Conservation (phyloP, 2,329 filamentous ascomycete species). For the Colletotrichum tanaceti region DNA sequence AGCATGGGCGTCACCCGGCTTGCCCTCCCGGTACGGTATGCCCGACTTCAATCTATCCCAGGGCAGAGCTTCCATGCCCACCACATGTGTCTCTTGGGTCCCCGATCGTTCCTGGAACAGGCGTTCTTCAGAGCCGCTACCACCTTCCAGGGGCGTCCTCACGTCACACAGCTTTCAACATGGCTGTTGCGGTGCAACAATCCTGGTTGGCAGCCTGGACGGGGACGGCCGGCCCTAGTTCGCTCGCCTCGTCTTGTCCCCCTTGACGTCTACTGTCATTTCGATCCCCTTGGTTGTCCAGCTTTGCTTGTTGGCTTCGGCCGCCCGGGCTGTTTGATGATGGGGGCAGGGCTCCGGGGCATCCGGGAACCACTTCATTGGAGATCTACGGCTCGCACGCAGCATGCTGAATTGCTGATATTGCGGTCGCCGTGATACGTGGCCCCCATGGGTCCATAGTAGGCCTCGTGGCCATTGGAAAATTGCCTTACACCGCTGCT, state of each 20-base stretch:
- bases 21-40: slow-evolving; percentile 2
- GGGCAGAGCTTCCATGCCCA: background rate
- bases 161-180: slow-evolving; percentile 23
- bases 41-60: slow-evolving; percentile 1
- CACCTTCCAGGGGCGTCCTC: slow-evolving; percentile 3
- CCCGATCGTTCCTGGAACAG: background rate
- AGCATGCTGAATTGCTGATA: slow-evolving; percentile 14
- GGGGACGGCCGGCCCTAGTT: background rate
- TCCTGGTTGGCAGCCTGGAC: background rate
- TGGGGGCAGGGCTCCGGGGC: slow-evolving; percentile 17
- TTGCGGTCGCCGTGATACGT: slow-evolving; percentile 6
- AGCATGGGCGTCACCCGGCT: slow-evolving; percentile 11
- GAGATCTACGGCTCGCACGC: background rate
- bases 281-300: background rate
- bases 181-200: slow-evolving; percentile 5
- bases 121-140: slow-evolving; percentile 31
- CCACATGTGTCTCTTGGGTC: slow-evolving; percentile 5
- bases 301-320: background rate
- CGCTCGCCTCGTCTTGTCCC: slow-evolving; percentile 1
- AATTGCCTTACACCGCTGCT: slow-evolving; percentile 36
- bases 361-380: slow-evolving; percentile 3
- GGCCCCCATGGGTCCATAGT: background rate
- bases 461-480: background rate
- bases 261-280: slow-evolving; percentile 10
- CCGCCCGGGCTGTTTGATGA: background rate